Percentiles rank a stretch among this genome's conserved stretches.
Evolutionary conservation across 257 asterid genomes (phyloP).

Genomic region (Ballota nigra): DNA sequence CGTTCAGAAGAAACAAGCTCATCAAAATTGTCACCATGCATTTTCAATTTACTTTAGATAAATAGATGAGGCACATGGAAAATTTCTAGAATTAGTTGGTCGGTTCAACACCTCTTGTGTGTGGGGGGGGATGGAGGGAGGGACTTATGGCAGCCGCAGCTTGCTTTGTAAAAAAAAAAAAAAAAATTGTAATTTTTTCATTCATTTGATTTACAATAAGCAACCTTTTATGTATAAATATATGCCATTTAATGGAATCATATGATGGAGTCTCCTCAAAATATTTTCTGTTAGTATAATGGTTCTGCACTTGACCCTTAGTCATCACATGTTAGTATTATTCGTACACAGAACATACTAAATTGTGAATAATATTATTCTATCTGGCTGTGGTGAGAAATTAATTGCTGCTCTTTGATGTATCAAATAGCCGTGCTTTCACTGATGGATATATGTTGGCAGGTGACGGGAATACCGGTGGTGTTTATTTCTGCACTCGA

Average conservation of each 20-base stretch:
- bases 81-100: not conserved
- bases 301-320: not conserved
- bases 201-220: too few relatives aligned
- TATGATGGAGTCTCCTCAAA: not conserved
- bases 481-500: constrained; percentile 91
- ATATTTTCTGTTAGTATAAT: not conserved
- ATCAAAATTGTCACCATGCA: not conserved
- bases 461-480: constrained; percentile 90
- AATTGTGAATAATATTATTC: not conserved
- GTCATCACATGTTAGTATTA: not conserved
- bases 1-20: not conserved
- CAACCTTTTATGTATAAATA: not conserved
- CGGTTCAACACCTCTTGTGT: not conserved
- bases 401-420: not conserved
- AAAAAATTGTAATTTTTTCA: too few relatives aligned
- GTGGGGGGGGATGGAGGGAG: not conserved
- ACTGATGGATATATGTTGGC: constrained; percentile 25
- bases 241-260: not conserved
- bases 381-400: not conserved
- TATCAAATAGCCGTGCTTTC: not conserved
- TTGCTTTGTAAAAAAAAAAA: too few relatives aligned
- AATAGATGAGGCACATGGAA: not conserved
- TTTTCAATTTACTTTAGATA: not conserved
- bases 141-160: not conserved
- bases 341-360: not conserved